Evolutionary conservation across 176 grass and related monocot species (phyloP).

Genomic region (Pontederia crassipes): DNA sequence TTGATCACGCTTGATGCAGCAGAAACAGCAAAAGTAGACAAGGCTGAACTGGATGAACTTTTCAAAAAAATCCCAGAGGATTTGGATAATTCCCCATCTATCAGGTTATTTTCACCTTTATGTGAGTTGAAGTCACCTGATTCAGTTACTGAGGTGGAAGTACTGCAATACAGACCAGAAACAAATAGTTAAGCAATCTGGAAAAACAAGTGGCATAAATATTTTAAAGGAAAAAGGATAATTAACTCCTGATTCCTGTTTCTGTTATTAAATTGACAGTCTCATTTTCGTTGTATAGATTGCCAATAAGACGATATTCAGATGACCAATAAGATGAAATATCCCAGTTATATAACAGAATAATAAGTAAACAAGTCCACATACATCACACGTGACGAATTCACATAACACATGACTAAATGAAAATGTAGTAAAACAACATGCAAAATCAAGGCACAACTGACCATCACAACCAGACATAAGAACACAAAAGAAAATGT

Average conservation of each 20-base stretch:
- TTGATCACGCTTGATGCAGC: neutral
- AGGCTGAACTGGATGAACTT: neutral
- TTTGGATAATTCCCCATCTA: neutral
- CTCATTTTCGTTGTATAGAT: too few species aligned
- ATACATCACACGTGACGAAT: neutral
- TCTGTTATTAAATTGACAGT: too few species aligned
- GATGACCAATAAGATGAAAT: too few species aligned
- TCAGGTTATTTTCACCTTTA: slow-evolving; percentile 1
- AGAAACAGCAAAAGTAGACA: slow-evolving; percentile 3
- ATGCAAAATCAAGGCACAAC: neutral
- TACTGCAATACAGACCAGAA: neutral
- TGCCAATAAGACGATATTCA: too few species aligned
- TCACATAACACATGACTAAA: neutral
- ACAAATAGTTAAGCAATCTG: neutral
- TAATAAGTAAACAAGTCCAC: neutral
- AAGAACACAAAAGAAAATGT: neutral
- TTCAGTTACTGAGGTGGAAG: neutral
- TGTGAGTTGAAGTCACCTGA: neutral
- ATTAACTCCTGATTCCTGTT: neutral
- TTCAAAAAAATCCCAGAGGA: slow-evolving; percentile 1
- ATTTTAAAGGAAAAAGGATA: neutral
- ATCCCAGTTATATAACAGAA: neutral
- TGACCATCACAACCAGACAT: neutral
- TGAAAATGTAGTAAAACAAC: neutral
- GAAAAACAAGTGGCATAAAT: neutral